Evolutionary conservation across 805 yeast genomes (phyloP).

Genomic region (Kurtzmaniella cleridarum): DNA sequence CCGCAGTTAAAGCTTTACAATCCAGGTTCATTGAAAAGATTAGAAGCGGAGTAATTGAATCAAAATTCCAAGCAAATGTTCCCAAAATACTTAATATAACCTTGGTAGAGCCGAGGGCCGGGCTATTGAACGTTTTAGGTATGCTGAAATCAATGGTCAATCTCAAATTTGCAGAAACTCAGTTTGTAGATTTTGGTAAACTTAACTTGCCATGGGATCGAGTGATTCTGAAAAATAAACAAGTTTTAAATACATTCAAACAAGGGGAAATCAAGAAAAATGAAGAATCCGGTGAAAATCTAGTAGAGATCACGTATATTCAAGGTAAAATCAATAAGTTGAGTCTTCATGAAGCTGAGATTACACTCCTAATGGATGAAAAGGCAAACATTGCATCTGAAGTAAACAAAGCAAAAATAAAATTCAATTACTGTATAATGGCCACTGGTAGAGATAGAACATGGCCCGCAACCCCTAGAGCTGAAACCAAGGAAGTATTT

Average conservation of each 20-base stretch:
- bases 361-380: constrained; percentile 5
- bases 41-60: constrained; percentile 1
- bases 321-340: constrained; percentile 29
- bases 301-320: constrained; percentile 20
- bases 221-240: constrained; percentile 19
- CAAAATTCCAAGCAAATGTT: constrained; percentile 5
- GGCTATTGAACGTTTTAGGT: constrained; percentile 35
- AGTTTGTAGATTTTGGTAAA: constrained; percentile 28
- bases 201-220: constrained; percentile 23
- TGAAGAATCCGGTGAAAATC: constrained; percentile 6
- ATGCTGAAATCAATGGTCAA: constrained; percentile 37
- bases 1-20: constrained; percentile 27
- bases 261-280: constrained; percentile 4
- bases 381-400: constrained; percentile 9
- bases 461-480: constrained; percentile 54
- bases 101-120: constrained; percentile 35
- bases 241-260: constrained; percentile 11
- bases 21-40: constrained; percentile 16
- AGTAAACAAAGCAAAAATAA: constrained; percentile 9
- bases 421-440: constrained; percentile 43
- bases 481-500: constrained; percentile 29
- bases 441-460: constrained; percentile 47
- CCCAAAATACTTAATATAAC: constrained; percentile 20
- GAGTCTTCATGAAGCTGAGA: constrained; percentile 20
- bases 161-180: constrained; percentile 32